phyloP scores from a whole-genome alignment of 768 basidiomycete genomes.

The Lentinula aciculospora region DNA sequence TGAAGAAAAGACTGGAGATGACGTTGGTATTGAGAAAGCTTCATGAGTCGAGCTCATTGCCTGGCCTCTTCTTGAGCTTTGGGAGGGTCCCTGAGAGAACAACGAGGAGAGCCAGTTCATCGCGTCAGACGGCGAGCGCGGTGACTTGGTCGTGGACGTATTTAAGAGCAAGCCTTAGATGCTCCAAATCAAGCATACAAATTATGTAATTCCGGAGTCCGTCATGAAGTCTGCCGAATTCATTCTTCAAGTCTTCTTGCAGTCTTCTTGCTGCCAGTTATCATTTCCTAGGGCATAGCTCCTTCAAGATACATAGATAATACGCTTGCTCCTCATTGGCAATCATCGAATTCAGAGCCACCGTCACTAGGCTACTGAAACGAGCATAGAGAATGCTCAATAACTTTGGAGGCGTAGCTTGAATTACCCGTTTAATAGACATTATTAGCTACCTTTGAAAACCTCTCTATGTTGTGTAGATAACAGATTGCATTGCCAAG shows the following conservation, averaged over 20 bases:
- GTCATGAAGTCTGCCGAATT: not conserved
- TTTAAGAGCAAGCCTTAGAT: not conserved
- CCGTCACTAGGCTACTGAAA: too few species aligned
- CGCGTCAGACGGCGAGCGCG: conserved; percentile 6
- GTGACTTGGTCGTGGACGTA: not conserved
- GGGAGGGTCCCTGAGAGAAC: conserved; percentile 47
- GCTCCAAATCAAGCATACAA: not conserved
- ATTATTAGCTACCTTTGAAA: too few species aligned
- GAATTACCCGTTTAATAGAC: too few species aligned
- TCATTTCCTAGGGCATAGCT: not conserved
- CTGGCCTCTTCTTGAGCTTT: conserved; percentile 51
- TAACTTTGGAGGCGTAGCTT: too few species aligned
- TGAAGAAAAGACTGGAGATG: conserved; percentile 50
- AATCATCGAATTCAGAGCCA: too few species aligned
- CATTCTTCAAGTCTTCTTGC: not conserved
- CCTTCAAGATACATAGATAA: not conserved
- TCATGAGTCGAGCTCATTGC: conserved; percentile 78
- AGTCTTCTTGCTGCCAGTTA: not conserved
- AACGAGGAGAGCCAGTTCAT: conserved; percentile 77
- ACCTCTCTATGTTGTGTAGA: too few species aligned
- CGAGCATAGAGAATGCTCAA: too few species aligned
- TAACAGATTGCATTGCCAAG: too few species aligned
- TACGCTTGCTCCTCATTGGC: not conserved
- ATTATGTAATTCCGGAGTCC: not conserved
- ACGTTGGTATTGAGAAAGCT: conserved; percentile 81